phyloP scores from a whole-genome alignment of 129 eudicot species.

The Lactuca sativa region DNA sequence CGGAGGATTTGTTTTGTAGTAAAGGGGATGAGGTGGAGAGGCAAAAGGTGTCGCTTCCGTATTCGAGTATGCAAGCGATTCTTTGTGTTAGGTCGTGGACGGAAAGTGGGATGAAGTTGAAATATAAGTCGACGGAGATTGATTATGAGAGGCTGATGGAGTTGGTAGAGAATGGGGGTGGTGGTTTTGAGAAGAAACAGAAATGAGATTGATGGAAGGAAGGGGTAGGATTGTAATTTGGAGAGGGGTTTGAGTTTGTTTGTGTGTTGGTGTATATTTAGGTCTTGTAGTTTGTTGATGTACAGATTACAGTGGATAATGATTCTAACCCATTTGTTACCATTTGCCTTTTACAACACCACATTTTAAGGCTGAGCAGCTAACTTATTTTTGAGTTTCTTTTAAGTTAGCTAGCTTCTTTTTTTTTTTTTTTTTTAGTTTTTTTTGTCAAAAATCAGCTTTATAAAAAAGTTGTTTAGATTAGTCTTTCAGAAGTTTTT shows the following conservation, averaged over 20 bases:
- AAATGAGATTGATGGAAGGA: constrained; percentile 26
- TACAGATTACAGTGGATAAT: constrained; percentile 25
- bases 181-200: constrained; percentile 58
- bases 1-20: constrained; percentile 70
- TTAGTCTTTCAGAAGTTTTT: no score
- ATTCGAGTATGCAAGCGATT: constrained; percentile 42
- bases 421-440: no score
- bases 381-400: not conserved
- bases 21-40: constrained; percentile 80
- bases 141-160: constrained; percentile 82
- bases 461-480: no score
- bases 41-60: constrained; percentile 46
- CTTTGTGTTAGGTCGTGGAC: constrained; percentile 84
- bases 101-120: constrained; percentile 66
- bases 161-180: constrained; percentile 52
- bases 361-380: not conserved
- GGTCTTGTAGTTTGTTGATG: constrained; percentile 22
- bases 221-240: not conserved
- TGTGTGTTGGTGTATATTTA: constrained; percentile 14
- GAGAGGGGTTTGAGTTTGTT: constrained; percentile 11
- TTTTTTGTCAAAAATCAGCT: no score
- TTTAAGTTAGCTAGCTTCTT: no score
- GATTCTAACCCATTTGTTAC: constrained; percentile 17
- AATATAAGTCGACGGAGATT: constrained; percentile 66
- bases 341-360: constrained; percentile 22